These are phyloP conservation scores for Ganoderma sinense DNA, from an alignment of 1,284 basidiomycete species.

Conservation along the genomic window DNA sequence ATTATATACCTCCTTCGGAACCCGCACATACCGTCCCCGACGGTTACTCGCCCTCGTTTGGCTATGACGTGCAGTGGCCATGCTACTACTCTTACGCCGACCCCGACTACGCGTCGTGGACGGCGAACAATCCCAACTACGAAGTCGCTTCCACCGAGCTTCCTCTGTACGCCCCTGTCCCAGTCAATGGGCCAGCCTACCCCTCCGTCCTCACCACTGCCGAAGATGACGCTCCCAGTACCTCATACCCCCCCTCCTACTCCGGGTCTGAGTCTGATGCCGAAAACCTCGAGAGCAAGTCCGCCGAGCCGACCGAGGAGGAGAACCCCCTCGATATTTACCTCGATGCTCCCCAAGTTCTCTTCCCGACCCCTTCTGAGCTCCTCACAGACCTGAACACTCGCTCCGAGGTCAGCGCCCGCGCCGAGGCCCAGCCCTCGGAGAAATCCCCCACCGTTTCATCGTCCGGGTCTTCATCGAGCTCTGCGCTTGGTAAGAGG, in stretches of 20 bases:
- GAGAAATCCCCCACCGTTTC: constrained; percentile 2
- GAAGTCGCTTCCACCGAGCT: background rate
- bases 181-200: constrained; percentile 34
- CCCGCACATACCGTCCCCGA: constrained; percentile 19
- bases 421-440: constrained; percentile 11
- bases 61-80: background rate
- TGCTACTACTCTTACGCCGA: constrained; percentile 17
- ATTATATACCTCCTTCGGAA: background rate
- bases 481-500: constrained; percentile 1
- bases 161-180: constrained; percentile 39
- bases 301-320: constrained; percentile 8
- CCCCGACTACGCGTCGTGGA: constrained; percentile 16
- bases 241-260: background rate
- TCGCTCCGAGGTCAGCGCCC: constrained; percentile 25
- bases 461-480: background rate
- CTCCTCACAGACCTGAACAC: constrained; percentile 55
- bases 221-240: background rate
- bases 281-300: constrained; percentile 8
- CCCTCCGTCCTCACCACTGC: constrained; percentile 33
- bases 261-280: background rate
- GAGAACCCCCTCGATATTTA: constrained; percentile 38
- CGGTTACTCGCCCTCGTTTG: background rate
- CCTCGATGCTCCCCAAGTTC: constrained; percentile 44
- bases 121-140: background rate
- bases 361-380: constrained; percentile 72